Percentiles rank a stretch among this genome's conserved stretches.
These are phyloP conservation scores for Coemansia sp. DNA, from an alignment of 192 early-diverging fungal genomes.

Conservation along the genomic window DNA sequence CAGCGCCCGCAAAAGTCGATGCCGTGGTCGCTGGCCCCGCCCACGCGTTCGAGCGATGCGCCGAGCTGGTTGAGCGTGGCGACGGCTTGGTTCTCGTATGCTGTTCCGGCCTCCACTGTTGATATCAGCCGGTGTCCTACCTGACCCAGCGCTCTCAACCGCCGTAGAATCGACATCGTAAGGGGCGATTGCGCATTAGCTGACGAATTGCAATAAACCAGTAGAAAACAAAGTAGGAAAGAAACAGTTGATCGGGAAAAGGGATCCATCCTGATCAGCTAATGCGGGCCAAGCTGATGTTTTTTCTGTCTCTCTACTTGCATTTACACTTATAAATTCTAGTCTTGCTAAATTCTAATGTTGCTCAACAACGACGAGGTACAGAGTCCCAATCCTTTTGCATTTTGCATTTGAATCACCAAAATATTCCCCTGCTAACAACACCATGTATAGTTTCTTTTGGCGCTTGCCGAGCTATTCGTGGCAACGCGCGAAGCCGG, in stretches of 20 bases:
- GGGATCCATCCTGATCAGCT: no score
- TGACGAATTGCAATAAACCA: neutral
- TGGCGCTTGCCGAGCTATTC: conserved; percentile 37
- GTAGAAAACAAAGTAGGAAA: neutral
- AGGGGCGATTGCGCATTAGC: neutral
- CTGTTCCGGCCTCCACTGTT: conserved; percentile 40
- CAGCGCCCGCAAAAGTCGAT: conserved; percentile 41
- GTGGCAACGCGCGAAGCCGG: conserved; percentile 35
- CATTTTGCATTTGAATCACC: neutral
- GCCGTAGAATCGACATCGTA: neutral
- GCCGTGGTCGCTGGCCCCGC: conserved; percentile 41
- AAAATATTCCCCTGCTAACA: no score
- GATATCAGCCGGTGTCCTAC: conserved; percentile 6
- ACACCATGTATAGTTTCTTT: conserved; percentile 31
- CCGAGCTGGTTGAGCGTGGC: conserved; percentile 27
- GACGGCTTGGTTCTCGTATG: conserved; percentile 31
- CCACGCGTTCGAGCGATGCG: conserved; percentile 33
- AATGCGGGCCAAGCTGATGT: neutral
- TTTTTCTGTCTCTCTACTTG: neutral
- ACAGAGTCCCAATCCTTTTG: neutral
- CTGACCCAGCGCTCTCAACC: neutral
- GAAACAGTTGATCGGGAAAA: neutral
- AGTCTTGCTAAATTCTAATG: conserved; percentile 16
- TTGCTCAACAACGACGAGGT: conserved; percentile 40
- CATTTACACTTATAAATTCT: conserved; percentile 2